A percentile compares a stretch with the other conserved stretches of the same genome.
Conservation (phyloP, 768 basidiomycete species). For the Lyophyllum shimeji region DNA sequence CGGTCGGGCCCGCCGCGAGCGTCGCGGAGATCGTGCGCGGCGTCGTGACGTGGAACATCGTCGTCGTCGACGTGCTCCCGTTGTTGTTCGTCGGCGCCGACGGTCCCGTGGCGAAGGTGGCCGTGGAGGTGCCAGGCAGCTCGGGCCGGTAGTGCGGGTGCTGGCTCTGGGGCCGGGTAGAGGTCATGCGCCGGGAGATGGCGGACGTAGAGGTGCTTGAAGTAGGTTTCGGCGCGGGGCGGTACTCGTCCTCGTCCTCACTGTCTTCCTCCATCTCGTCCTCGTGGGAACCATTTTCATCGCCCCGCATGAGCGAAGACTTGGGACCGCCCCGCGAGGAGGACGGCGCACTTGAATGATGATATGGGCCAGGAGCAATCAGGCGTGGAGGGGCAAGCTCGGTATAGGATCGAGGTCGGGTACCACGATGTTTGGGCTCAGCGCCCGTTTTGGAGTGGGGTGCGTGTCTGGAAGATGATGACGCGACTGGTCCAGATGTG, state of each 20-base stretch:
- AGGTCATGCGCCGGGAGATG: not conserved
- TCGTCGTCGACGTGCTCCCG: slow-evolving; percentile 10
- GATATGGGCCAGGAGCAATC: not conserved
- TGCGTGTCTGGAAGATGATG: not conserved
- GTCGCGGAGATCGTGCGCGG: slow-evolving; percentile 7
- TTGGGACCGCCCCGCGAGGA: not conserved
- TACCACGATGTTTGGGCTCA: not conserved
- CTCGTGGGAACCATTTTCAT: not conserved
- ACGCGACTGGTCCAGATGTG: not conserved
- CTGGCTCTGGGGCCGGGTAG: not conserved
- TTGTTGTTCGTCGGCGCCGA: slow-evolving; percentile 9
- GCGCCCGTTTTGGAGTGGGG: not conserved
- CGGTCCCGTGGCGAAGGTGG: slow-evolving; percentile 2
- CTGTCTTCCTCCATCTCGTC: slow-evolving; percentile 3
- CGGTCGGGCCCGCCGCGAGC: not conserved
- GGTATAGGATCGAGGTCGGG: not conserved
- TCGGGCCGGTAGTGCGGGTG: not conserved
- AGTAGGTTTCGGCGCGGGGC: not conserved
- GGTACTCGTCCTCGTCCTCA: slow-evolving; percentile 1
- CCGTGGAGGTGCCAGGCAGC: not conserved
- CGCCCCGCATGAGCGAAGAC: not conserved
- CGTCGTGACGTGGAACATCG: slow-evolving; percentile 10
- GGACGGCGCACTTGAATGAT: not conserved
- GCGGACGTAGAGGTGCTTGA: not conserved
- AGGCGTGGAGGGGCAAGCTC: not conserved